Evolutionary conservation across 495 filamentous ascomycete species (phyloP).

Genomic region (Daldinia decipiens): DNA sequence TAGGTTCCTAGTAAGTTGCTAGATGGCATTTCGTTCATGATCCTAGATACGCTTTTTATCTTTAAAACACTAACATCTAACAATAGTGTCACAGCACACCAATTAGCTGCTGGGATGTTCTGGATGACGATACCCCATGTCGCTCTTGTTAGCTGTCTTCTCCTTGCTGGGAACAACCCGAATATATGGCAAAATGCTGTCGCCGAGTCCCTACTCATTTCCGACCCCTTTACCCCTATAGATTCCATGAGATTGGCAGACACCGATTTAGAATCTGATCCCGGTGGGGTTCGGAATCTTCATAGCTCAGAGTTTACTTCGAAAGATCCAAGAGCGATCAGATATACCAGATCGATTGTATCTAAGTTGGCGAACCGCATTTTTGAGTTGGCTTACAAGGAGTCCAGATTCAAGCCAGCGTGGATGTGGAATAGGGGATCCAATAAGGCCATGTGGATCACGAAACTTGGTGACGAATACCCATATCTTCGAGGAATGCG

Average conservation of each 20-base stretch:
- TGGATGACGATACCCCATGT: conserved; percentile 46
- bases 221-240: background rate
- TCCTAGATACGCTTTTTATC: background rate
- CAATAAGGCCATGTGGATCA: conserved; percentile 31
- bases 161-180: conserved; percentile 44
- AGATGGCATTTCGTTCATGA: background rate
- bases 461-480: conserved; percentile 11
- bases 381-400: conserved; percentile 7
- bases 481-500: background rate
- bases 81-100: conserved; percentile 50
- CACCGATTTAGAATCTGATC: background rate
- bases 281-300: background rate
- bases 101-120: conserved; percentile 57
- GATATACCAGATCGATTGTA: background rate
- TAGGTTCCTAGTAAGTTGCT: background rate
- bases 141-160: conserved; percentile 45
- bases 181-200: conserved; percentile 5
- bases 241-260: background rate
- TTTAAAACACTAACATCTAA: background rate
- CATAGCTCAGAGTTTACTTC: background rate
- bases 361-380: background rate
- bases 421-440: conserved; percentile 39
- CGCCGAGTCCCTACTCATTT: background rate
- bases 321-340: background rate
- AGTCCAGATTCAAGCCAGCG: conserved; percentile 20